phyloP scores from a whole-genome alignment of 345 rosid genomes.

The Dipteronia dyeriana region DNA sequence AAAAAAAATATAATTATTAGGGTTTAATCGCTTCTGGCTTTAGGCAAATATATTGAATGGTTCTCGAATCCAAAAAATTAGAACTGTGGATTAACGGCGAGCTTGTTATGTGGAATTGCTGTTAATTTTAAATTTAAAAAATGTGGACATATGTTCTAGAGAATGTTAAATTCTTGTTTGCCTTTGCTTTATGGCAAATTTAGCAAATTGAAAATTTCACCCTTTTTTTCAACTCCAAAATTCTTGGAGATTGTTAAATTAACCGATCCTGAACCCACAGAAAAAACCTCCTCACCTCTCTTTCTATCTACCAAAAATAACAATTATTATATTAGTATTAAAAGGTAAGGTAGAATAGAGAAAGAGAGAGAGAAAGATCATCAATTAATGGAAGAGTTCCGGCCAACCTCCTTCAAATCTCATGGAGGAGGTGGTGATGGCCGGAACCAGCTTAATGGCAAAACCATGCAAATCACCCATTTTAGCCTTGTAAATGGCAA shows the following conservation, averaged over 20 bases:
- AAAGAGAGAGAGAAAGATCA: not conserved
- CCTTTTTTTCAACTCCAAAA: not conserved
- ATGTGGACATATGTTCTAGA: no score
- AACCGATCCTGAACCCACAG: not conserved
- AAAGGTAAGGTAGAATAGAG: not conserved
- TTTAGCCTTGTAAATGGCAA: no score
- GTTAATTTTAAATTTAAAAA: no score
- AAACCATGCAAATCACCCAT: not conserved
- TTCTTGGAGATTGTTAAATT: not conserved
- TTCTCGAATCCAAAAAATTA: no score
- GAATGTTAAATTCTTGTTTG: not conserved
- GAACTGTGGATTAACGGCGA: no score
- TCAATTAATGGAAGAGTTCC: not conserved
- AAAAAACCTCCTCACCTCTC: not conserved
- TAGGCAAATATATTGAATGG: not conserved
- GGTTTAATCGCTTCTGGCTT: not conserved
- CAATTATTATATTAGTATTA: no score
- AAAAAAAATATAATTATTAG: not conserved
- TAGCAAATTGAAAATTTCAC: not conserved
- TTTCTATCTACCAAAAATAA: not conserved
- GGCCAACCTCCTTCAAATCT: conserved; percentile 23
- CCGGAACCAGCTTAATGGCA: conserved; percentile 18
- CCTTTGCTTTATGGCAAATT: not conserved
- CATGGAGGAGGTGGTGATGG: conserved; percentile 22
- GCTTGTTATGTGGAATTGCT: no score